Base-by-base conservation (phyloP, 805 yeast genomes). In the Millerozyma miso region DNA sequence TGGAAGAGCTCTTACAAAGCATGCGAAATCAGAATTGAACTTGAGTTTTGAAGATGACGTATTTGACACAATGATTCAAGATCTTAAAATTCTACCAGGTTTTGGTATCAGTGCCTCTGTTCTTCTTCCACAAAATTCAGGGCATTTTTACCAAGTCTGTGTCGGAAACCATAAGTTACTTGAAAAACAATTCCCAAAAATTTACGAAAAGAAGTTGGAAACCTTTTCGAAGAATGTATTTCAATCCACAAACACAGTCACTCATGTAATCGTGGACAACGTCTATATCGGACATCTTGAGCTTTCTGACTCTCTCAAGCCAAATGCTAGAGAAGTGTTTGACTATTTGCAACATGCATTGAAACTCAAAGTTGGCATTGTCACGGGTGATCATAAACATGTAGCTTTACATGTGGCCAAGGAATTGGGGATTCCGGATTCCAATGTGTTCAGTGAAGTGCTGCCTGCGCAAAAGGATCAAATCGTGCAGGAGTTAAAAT, bases 351-450 rank as follows among this genome's bases (percentile, higher is more conserved):
- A 56, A 40, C 63, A 63, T 39, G 51, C 57, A 1, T 64, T 69
- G 36, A 83, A 84, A 0, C 77, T 79, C 50, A 68, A 73, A 7
- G 82, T 89, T 8, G 95, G 88, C 5, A 80, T 93, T 79, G 86
- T 93, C 2, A 88, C 96, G 1, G 99, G 99, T 33, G 99, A 93
- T 60, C 78, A 81, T 43, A 59, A 58, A 4, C 65, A 65, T 18
- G 79, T 85, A 2, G 93, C 96, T 0, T 58, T 62, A 32, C 69
- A 71, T 41, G 78, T 88, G 35, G 96, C 93, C 0, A 52, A 57
- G 7, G 74, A 76, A 39, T 76, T 88, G 29, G 91, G 88, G 0
- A 83, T 93, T 19, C 77, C 83, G 0, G 54, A 62, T 10, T 66
- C 72, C 2, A 80, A 84, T 54, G 80, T 87, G 3, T 85, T 79